phyloP scores from a whole-genome alignment of 768 basidiomycete genomes.

The Mrakia blollopis region DNA sequence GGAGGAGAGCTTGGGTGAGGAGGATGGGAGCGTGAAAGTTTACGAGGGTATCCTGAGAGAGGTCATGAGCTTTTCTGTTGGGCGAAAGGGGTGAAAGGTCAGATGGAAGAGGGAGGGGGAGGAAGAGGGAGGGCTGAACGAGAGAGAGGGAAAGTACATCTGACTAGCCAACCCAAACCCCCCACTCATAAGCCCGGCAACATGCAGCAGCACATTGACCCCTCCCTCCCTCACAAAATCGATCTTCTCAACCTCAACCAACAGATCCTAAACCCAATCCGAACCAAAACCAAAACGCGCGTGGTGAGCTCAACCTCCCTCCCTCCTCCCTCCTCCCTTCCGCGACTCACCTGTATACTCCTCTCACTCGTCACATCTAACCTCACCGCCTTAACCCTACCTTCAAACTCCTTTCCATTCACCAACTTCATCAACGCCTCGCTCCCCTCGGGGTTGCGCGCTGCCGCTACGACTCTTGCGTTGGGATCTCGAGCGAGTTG shows the following conservation, averaged over 20 bases:
- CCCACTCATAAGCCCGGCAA: neutral
- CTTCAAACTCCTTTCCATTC: neutral
- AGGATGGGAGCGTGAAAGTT: conserved; percentile 7
- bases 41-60: neutral
- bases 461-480: neutral
- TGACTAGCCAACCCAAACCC: neutral
- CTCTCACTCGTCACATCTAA: neutral
- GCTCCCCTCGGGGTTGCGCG: neutral
- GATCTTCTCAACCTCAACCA: neutral
- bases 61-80: neutral
- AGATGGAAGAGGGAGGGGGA: neutral
- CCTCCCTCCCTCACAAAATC: neutral
- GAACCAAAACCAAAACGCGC: neutral
- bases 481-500: neutral
- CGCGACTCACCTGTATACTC: neutral
- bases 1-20: conserved; percentile 7
- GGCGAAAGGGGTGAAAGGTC: neutral
- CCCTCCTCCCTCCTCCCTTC: neutral
- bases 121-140: neutral
- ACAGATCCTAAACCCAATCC: neutral
- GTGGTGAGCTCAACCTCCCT: neutral
- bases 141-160: neutral
- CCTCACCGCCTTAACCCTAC: neutral
- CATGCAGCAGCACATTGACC: neutral
- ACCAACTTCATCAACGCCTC: neutral